Base-by-base conservation (phyloP, 2,329 filamentous ascomycete genomes). In the Fusarium sp. region DNA sequence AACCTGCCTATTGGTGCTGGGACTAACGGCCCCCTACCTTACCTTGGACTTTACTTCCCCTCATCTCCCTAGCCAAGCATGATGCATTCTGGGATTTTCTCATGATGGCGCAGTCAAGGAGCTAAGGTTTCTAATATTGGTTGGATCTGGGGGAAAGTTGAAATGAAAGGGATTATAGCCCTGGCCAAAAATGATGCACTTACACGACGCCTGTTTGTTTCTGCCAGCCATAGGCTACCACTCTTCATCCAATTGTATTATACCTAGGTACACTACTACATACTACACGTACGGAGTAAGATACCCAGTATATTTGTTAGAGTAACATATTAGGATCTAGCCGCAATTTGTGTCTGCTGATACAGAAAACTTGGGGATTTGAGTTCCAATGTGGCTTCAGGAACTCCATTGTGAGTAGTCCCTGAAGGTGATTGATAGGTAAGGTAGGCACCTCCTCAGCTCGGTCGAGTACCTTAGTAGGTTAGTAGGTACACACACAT, bases 151-250 rank as follows among this genome's bases (percentile, higher is more conserved):
- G 56, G 65, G 30, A 54, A 48, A 22, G 30, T 39, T 30, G 58
- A 77, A 78, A 78, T 78, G 76, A 78, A 78, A 78, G 76, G 76
- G 73, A 67, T 64, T 48, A 44, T 59, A 47, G 64, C 65, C 76
- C 65, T 67, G 59, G 75, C 51, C 22, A 51, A 45, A 41, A 63
- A 45, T 41, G 68, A 69, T 74, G 72, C 72, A 72, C 64, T 57
- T 64, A 67, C 53, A 51, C 44, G 50, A 59, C 39, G 48, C 38
- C 26, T 41, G 62, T 66, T 39, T 55, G 44, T 45, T 38, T 22
- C 47, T 69, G 36, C 42, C 26, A 32, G 45, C 42, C 42, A 53
- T 30, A 55, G 41, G 26, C 30, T 26, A 41, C 35, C 36, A 30
- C 24, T 39, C 41, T 63, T 64, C 39, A 53, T 56, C 57, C 58